phyloP scores from a whole-genome alignment of 1,284 basidiomycete genomes.

The Mrakiaceae sp. region DNA sequence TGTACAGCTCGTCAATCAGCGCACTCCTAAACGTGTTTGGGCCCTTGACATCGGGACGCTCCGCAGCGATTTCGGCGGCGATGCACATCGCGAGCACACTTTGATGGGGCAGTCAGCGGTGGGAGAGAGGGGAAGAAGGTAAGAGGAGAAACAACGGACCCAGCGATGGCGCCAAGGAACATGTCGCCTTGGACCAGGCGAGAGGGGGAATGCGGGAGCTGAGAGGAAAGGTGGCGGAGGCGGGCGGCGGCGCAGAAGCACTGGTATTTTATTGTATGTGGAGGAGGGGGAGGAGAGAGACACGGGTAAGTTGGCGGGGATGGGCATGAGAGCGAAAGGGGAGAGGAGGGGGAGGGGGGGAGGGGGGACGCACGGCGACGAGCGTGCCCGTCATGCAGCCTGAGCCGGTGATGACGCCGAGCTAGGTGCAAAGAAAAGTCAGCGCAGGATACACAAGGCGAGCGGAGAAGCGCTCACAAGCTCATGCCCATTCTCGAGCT shows the following conservation, averaged over 20 bases:
- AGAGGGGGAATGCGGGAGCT: conserved; percentile 20
- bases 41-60: conserved; percentile 58
- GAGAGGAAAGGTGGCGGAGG: conserved; percentile 25
- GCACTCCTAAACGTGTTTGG: conserved; percentile 80
- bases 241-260: conserved; percentile 62
- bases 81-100: conserved; percentile 72
- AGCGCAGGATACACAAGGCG: neutral
- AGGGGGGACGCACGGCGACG: conserved; percentile 39
- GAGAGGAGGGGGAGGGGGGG: neutral
- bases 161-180: conserved; percentile 60
- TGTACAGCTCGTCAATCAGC: conserved; percentile 65
- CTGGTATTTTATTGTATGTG: neutral
- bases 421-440: conserved; percentile 22
- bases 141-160: conserved; percentile 41
- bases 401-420: conserved; percentile 75
- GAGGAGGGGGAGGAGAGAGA: conserved; percentile 22
- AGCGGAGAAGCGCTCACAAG: conserved; percentile 31
- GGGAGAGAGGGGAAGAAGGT: conserved; percentile 3
- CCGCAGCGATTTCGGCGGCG: conserved; percentile 68
- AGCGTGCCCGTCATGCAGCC: conserved; percentile 78
- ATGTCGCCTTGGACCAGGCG: conserved; percentile 56
- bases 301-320: conserved; percentile 10
- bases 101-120: conserved; percentile 6
- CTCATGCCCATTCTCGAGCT: conserved; percentile 62
- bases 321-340: neutral